Conservation (phyloP, 805 yeast species). For the Candida michaelii region DNA sequence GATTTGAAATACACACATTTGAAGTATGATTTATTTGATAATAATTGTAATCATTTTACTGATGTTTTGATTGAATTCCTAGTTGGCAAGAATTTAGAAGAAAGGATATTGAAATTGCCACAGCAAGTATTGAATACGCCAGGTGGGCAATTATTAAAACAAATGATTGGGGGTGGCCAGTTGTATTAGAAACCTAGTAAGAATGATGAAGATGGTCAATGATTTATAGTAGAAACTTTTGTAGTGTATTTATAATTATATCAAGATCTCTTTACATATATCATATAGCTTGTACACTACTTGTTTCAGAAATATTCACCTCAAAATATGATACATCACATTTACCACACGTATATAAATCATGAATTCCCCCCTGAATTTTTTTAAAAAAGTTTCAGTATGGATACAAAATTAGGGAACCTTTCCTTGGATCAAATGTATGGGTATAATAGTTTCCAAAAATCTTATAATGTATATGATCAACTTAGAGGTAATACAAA, state of each 20-base stretch:
- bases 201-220: neutral
- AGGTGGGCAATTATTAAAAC: slow-evolving; percentile 33
- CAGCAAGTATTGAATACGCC: slow-evolving; percentile 45
- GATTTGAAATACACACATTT: slow-evolving; percentile 44
- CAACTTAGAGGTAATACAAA: slow-evolving; percentile 4
- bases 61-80: slow-evolving; percentile 57
- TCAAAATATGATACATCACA: slow-evolving; percentile 6
- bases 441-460: slow-evolving; percentile 4
- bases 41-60: slow-evolving; percentile 70
- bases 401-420: slow-evolving; percentile 3
- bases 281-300: neutral
- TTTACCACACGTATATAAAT: slow-evolving; percentile 3
- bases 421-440: slow-evolving; percentile 7
- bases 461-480: slow-evolving; percentile 8
- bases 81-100: slow-evolving; percentile 56
- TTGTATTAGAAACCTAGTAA: slow-evolving; percentile 1
- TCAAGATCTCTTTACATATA: no score
- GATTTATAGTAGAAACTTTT: no score
- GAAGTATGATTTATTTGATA: slow-evolving; percentile 56
- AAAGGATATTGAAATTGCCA: slow-evolving; percentile 52
- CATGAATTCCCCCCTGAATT: neutral
- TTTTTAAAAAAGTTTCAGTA: neutral
- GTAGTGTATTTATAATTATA: no score
- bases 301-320: neutral
- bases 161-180: slow-evolving; percentile 27